Evolutionary conservation across 169 alveolate genomes (phyloP).

Genomic region (Eimeria acervulina): DNA sequence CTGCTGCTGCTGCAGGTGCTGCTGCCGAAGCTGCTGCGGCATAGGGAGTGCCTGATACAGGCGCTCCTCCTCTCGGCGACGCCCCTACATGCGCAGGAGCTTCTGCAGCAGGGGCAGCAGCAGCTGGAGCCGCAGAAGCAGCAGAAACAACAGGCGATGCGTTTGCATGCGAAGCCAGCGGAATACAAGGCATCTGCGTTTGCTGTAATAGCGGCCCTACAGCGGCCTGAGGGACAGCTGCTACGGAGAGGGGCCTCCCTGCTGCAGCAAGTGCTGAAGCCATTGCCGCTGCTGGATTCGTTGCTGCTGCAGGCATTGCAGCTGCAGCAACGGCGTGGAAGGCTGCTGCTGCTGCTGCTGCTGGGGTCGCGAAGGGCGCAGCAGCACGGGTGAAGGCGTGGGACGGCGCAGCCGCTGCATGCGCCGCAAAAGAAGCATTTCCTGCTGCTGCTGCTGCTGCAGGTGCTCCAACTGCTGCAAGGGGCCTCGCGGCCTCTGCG

Average conservation of each 20-base stretch:
- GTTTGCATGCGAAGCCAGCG: neutral
- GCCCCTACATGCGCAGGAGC: neutral
- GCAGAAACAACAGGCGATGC: constrained; percentile 5
- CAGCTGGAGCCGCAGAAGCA: neutral
- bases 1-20: neutral
- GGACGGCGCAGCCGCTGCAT: constrained; percentile 38
- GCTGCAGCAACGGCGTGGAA: constrained; percentile 70
- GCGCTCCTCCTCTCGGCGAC: neutral
- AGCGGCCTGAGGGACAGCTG: constrained; percentile 1
- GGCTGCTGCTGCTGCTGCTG: constrained; percentile 78
- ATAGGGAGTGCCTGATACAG: neutral
- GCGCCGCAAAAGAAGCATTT: constrained; percentile 14
- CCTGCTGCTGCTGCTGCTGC: constrained; percentile 68
- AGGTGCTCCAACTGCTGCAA: constrained; percentile 54
- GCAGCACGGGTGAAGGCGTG: constrained; percentile 14
- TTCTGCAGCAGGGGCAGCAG: neutral
- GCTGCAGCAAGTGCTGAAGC: constrained; percentile 68
- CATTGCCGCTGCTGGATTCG: constrained; percentile 70
- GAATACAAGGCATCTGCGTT: neutral
- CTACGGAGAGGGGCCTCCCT: constrained; percentile 66
- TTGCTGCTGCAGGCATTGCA: constrained; percentile 71
- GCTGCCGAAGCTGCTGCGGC: neutral
- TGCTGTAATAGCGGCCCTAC: neutral
- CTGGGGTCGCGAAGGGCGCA: constrained; percentile 23
- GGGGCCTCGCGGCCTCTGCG: constrained; percentile 72